Evolutionary conservation across 2,329 filamentous ascomycete species (phyloP).

Genomic region (Diaporthe sp.): DNA sequence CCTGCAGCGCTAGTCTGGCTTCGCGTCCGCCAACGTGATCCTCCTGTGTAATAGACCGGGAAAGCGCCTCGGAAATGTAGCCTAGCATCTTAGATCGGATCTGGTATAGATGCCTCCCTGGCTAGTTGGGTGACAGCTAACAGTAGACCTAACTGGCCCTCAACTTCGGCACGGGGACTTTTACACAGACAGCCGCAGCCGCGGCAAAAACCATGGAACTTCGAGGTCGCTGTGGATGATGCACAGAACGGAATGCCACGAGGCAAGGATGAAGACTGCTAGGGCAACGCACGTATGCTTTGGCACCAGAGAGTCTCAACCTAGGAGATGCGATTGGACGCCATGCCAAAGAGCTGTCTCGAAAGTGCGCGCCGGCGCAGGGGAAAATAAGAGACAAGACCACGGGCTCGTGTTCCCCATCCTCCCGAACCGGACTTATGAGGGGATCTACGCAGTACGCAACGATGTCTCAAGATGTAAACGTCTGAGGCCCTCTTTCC

Average conservation of each 20-base stretch:
- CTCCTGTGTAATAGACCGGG: conserved; percentile 13
- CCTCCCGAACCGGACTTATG: conserved; percentile 2
- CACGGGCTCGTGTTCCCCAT: conserved; percentile 15
- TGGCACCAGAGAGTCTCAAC: conserved; percentile 8
- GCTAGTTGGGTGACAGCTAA: not conserved
- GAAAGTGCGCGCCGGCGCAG: conserved; percentile 3
- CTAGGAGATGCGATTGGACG: conserved; percentile 18
- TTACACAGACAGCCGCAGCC: not conserved
- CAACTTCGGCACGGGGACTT: conserved; percentile 1
- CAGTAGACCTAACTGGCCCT: not conserved
- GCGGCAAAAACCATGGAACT: not conserved
- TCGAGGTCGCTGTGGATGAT: not conserved
- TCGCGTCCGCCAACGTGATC: conserved; percentile 6
- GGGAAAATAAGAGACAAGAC: not conserved
- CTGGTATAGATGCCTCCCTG: conserved; percentile 13
- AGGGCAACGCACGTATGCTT: conserved; percentile 6
- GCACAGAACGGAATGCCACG: conserved; percentile 16
- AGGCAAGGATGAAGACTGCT: conserved; percentile 7
- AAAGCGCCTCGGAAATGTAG: conserved; percentile 13
- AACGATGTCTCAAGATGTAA: not conserved
- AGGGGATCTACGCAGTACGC: conserved; percentile 1
- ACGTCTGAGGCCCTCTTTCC: not conserved
- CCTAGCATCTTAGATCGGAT: conserved; percentile 27
- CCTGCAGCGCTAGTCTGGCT: conserved; percentile 8
- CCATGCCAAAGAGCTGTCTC: conserved; percentile 16